These are phyloP conservation scores for Cutaneotrichosporon cavernicola DNA, from an alignment of 1,284 basidiomycete genomes.

Conservation along the genomic window DNA sequence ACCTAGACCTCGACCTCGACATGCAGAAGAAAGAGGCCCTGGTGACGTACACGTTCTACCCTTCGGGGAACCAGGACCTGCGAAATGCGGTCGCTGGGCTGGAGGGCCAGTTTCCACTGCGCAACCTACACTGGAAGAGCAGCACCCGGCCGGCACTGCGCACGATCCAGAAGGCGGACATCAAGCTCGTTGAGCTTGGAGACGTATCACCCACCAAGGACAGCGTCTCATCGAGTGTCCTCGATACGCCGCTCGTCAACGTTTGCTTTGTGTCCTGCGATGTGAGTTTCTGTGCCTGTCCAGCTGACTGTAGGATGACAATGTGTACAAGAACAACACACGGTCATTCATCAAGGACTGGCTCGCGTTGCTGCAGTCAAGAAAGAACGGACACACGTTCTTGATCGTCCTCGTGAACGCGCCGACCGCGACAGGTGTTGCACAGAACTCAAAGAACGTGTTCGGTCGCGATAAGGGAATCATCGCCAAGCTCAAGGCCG, in stretches of 20 bases:
- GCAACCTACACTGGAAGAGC: slow-evolving; percentile 88
- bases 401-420: slow-evolving; percentile 76
- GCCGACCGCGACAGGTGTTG: slow-evolving; percentile 28
- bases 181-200: slow-evolving; percentile 70
- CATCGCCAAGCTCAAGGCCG: slow-evolving; percentile 84
- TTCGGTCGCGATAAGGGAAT: slow-evolving; percentile 58
- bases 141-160: slow-evolving; percentile 65
- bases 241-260: slow-evolving; percentile 81
- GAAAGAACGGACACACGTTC: slow-evolving; percentile 78
- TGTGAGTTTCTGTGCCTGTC: slow-evolving; percentile 55
- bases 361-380: slow-evolving; percentile 66
- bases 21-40: slow-evolving; percentile 36
- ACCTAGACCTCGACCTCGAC: slow-evolving; percentile 8
- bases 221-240: slow-evolving; percentile 64
- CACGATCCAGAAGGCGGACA: slow-evolving; percentile 81
- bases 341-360: slow-evolving; percentile 89
- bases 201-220: slow-evolving; percentile 53
- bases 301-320: slow-evolving; percentile 65
- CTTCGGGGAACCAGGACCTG: slow-evolving; percentile 31
- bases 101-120: slow-evolving; percentile 72
- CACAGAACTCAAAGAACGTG: slow-evolving; percentile 60
- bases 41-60: slow-evolving; percentile 49
- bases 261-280: slow-evolving; percentile 83
- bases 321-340: slow-evolving; percentile 72
- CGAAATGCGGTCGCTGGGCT: slow-evolving; percentile 65